Percentiles rank a stretch among this genome's conserved stretches.
Conservation (phyloP, 169 alveolate genomes). For the Plasmodium berghei region DNA sequence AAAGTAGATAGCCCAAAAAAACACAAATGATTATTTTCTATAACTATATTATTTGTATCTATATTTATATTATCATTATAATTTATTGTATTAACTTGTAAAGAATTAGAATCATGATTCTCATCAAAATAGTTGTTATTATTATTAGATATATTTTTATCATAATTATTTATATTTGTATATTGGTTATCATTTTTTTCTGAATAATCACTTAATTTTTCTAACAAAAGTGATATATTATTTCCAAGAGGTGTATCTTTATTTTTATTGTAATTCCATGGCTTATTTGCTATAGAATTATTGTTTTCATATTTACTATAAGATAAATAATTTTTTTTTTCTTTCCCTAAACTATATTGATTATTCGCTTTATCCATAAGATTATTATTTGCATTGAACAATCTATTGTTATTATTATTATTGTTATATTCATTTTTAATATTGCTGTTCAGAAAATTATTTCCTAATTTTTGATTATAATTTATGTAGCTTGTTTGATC, state of each 20-base stretch:
- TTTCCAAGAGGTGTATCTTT: slow-evolving; percentile 35
- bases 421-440: slow-evolving; percentile 6
- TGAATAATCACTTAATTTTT: slow-evolving; percentile 48
- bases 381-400: background rate
- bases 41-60: slow-evolving; percentile 53
- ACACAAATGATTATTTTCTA: slow-evolving; percentile 42
- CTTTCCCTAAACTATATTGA: slow-evolving; percentile 3
- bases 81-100: slow-evolving; percentile 42
- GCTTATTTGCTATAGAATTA: background rate
- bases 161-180: background rate
- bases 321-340: background rate
- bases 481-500: too few relatives aligned
- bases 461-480: too few relatives aligned
- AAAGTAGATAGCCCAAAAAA: slow-evolving; percentile 40
- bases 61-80: slow-evolving; percentile 56
- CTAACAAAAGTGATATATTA: slow-evolving; percentile 53
- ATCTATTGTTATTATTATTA: background rate
- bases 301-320: background rate
- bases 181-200: slow-evolving; percentile 22
- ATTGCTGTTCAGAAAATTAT: background rate
- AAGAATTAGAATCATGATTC: background rate
- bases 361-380: background rate
- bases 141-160: background rate
- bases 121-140: background rate
- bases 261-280: background rate